phyloP scores from a whole-genome alignment of 352 stramenopile species.

The Globisporangium polare region DNA sequence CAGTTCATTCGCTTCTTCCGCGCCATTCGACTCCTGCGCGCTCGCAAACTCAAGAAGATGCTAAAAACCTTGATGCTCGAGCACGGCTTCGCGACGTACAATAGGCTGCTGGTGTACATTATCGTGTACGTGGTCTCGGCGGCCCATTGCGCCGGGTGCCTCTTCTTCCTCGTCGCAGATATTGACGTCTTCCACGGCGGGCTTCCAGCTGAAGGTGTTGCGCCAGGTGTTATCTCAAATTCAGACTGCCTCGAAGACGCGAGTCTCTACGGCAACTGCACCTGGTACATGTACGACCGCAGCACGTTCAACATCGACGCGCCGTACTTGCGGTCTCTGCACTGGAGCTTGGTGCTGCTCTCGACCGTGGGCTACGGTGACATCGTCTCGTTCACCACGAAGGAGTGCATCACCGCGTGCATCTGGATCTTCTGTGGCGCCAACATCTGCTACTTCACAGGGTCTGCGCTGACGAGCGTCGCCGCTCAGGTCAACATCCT shows the following conservation, averaged over 20 bases:
- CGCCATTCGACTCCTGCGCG: slow-evolving; percentile 42
- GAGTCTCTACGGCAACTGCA: slow-evolving; percentile 54
- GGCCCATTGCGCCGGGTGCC: slow-evolving; percentile 40
- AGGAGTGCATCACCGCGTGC: slow-evolving; percentile 46
- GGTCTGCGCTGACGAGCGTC: slow-evolving; percentile 51
- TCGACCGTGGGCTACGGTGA: slow-evolving; percentile 66
- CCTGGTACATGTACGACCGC: slow-evolving; percentile 70
- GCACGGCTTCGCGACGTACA: slow-evolving; percentile 32
- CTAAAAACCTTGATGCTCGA: slow-evolving; percentile 33
- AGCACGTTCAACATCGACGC: slow-evolving; percentile 59
- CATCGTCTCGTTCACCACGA: slow-evolving; percentile 21
- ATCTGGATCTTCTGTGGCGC: slow-evolving; percentile 73
- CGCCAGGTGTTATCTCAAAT: slow-evolving; percentile 3
- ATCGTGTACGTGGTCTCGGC: slow-evolving; percentile 37
- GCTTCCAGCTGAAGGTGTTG: slow-evolving; percentile 24
- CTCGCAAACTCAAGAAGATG: slow-evolving; percentile 32
- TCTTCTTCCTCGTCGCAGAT: slow-evolving; percentile 60
- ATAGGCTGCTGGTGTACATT: slow-evolving; percentile 48
- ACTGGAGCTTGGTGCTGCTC: slow-evolving; percentile 73
- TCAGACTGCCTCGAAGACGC: slow-evolving; percentile 15
- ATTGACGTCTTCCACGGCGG: slow-evolving; percentile 37
- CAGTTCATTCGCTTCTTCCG: slow-evolving; percentile 37
- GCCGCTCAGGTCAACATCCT: slow-evolving; percentile 51
- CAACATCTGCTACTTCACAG: slow-evolving; percentile 74
- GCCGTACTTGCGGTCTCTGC: slow-evolving; percentile 52